phyloP scores from a whole-genome alignment of 2,329 filamentous ascomycete species.

The Blastomyces emzantsi region DNA sequence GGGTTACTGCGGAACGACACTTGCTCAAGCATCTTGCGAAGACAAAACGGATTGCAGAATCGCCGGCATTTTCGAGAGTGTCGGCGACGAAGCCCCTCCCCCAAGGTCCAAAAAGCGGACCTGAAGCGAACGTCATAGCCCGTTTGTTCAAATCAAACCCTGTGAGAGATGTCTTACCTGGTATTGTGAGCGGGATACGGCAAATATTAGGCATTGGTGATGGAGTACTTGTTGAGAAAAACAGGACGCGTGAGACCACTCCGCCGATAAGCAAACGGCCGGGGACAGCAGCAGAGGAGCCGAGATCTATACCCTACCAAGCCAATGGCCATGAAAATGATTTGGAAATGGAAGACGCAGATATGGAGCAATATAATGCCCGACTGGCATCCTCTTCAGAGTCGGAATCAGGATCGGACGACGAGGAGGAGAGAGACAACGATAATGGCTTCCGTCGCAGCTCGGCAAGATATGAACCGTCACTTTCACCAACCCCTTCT shows the following conservation, averaged over 20 bases:
- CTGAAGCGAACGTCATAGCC: slow-evolving; percentile 50
- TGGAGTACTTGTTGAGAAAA: slow-evolving; percentile 14
- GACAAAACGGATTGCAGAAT: slow-evolving; percentile 49
- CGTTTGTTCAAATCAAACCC: slow-evolving; percentile 52
- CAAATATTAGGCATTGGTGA: slow-evolving; percentile 31
- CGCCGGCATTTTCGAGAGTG: slow-evolving; percentile 39
- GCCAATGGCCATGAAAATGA: not conserved
- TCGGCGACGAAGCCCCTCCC: slow-evolving; percentile 27
- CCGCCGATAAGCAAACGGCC: not conserved
- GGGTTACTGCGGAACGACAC: slow-evolving; percentile 43
- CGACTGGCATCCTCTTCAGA: slow-evolving; percentile 26
- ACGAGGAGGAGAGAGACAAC: slow-evolving; percentile 20
- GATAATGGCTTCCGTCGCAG: slow-evolving; percentile 19
- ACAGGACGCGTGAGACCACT: slow-evolving; percentile 10
- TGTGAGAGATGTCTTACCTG: slow-evolving; percentile 47
- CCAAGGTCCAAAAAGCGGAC: slow-evolving; percentile 32
- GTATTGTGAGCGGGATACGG: slow-evolving; percentile 36
- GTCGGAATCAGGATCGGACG: slow-evolving; percentile 17
- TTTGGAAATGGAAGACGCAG: slow-evolving; percentile 19
- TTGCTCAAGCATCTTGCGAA: slow-evolving; percentile 49
- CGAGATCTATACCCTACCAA: not conserved
- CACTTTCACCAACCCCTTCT: slow-evolving; percentile 30
- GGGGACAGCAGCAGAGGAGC: slow-evolving; percentile 11
- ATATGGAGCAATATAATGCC: slow-evolving; percentile 27
- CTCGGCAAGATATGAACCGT: slow-evolving; percentile 18